Evolutionary conservation across 192 early-diverging fungal genomes (phyloP), one percentile per base, ranked within the genome.

Genomic region (Helicostylum pulchrum): DNA sequence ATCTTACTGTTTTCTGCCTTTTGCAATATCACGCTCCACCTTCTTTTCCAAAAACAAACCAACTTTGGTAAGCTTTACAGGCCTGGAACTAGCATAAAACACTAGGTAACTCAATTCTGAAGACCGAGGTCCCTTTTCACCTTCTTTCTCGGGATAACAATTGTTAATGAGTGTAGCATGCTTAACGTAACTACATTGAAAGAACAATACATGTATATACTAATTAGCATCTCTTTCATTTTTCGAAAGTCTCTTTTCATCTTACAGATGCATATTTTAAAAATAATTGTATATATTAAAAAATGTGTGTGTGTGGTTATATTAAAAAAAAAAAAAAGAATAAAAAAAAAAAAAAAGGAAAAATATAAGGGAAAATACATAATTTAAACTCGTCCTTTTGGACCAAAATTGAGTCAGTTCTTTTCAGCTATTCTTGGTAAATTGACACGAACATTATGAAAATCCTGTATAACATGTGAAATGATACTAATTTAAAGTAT

Each of bases 21-120:
- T 88, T 55, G 78, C 71, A 59, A 87, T 69, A 63, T 97, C 94
- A 30, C 71, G 67, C 30, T 77, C 71, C 11, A 89, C 80, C 63
- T 86, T 82, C 64, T 84, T 85, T 61, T 90, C 88, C 45, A 97
- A 75, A 70, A 86, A 93, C 2, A 75, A 74, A 61, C 94, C 94
- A 53, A 95, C 91, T 71, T 97, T 97, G 58, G 89, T 84, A 47
- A 96, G 83, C 72, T 97, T 97, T 10, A 90, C 88, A 2, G 94
- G 94, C 66, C 92, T 90, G 53, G 88, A 84, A 45, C 83, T 85
- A 23, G 91, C 90, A 68, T 97, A 97, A 78, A 90, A 96, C 7
- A 92, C 78, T 45, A 97, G 78, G 57, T 91, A 89, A 19, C 93
- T 94, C 6, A 97, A 85, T 67, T 92, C 87, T 56, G 83, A 85